Base-by-base conservation (phyloP, 805 yeast species). In the Kluyveromyces starmeri region DNA sequence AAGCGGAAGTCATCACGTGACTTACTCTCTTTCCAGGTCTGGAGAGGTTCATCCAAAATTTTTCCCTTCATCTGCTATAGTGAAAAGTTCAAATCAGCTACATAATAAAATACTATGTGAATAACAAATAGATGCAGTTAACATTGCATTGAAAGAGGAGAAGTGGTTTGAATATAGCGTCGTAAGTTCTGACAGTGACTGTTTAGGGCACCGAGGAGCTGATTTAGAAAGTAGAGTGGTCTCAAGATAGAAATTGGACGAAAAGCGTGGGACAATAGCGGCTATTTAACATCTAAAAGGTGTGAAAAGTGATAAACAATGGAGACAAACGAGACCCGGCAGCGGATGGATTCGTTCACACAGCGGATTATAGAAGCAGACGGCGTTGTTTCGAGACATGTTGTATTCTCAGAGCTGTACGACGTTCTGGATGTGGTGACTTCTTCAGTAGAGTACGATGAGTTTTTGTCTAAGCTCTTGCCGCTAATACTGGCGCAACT, bases 401-500 rank as follows among this genome's bases (percentile, higher is more conserved):
- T 86, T 1, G 72, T 76, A 6, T 71, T 85, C 27, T 75, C 86
- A 4, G 96, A 89, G 56, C 64, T 89, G 28, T 71, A 92, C 40
- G 97, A 89, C 57, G 73, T 85, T 55, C 70, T 86, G 27, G 97
- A 89, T 52, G 71, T 85, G 2, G 81, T 83, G 58, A 80, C 80
- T 42, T 81, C 84, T 7, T 73, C 85, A 4, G 75, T 75, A 15
- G 96, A 88, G 46, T 85, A 86, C 55, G 86, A 80, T 40, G 70
- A 73, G 48, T 85, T 86, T 49, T 64, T 88, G 28, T 66, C 74
- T 38, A 71, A 70, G 42, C 58, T 85, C 46, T 58, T 88, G 32
- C 95, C 95, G 2, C 70, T 78, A 10, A 73, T 86, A 44, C 57
- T 81, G 36, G 63, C 68, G 34, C 69, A 78, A 29, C 64, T 89